Evolutionary conservation across 371 early-diverging fungal species (phyloP), one percentile per base, ranked within the genome.

Genomic region (Coemansia sp.): DNA sequence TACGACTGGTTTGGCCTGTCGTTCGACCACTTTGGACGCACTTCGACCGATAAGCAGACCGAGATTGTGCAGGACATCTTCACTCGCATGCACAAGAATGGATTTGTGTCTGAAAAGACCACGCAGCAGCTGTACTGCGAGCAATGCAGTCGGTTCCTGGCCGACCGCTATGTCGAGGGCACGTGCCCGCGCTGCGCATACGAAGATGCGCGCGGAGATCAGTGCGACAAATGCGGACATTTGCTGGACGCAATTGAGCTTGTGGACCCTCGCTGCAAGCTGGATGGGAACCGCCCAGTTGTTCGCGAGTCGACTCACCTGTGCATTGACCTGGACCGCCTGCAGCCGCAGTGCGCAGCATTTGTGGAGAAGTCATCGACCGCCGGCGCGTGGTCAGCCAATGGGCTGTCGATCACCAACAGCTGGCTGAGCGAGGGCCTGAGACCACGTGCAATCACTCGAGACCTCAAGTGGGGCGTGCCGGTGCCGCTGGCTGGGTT

Each of bases 391-490:
- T 99, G 99, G 99, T 89, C 97, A 14, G 33, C 85, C 61, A 99
- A 99, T 83, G 92, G 95, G 63, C 86, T 90, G 57, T 81, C 86
- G 42, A 99, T 99, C 69, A 97, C 99, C 5, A 86, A 91, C 64
- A 86, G 91, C 28, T 99, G 99, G 99, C 86, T 99, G 71, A 90
- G 92, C 82, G 96, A 97, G 83, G 99, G 99, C 7, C 86, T 99
- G 64, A 86, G 85, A 67, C 90, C 95, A 53, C 91, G 99, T 62
- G 99, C 99, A 84, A 99, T 99, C 75, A 99, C 99, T 18, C 92
- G 99, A 72, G 99, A 99, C 72, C 84, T 99, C 78, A 99, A 97
- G 81, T 99, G 99, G 99, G 99, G 99, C 59, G 96, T 96, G 25
- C 94, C 97, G 42, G 99, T 99, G 12, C 99, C 99, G 20, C 79